These are phyloP conservation scores for Phytophthora meadii DNA, from an alignment of 352 stramenopile genomes.

Conservation along the genomic window DNA sequence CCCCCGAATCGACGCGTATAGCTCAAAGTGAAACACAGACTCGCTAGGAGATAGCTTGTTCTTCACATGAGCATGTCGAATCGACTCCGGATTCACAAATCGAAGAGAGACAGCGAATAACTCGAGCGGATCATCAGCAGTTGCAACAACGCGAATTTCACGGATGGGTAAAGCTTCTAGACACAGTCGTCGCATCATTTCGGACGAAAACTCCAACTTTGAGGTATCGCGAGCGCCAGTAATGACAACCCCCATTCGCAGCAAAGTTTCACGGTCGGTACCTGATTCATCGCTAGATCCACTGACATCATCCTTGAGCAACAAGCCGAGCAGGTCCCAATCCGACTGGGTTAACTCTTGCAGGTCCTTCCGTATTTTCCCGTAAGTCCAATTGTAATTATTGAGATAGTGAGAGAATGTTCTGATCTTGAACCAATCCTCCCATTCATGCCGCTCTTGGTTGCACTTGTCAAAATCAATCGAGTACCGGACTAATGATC, in stretches of 20 bases:
- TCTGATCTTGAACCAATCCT: conserved; percentile 9
- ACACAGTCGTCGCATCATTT: conserved; percentile 27
- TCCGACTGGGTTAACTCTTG: not conserved
- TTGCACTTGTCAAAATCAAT: conserved; percentile 17
- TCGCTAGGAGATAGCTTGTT: no score
- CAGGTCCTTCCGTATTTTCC: not conserved
- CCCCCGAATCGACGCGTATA: no score
- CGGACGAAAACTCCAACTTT: conserved; percentile 23
- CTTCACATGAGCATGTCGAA: no score
- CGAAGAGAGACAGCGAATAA: no score
- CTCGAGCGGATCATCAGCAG: no score
- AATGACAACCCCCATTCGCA: conserved; percentile 12
- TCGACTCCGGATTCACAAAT: no score
- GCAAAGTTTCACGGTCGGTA: not conserved
- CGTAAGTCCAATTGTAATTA: not conserved
- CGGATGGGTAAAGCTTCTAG: conserved; percentile 24
- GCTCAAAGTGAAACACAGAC: no score
- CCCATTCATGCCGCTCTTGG: conserved; percentile 12
- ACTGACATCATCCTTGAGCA: conserved; percentile 8
- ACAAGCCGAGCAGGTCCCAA: conserved; percentile 1
- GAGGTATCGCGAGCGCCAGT: conserved; percentile 1
- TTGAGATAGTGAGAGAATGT: not conserved
- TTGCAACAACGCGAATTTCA: conserved; percentile 9
- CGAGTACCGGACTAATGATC: conserved; percentile 27
- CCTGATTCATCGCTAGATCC: conserved; percentile 1